Conservation (phyloP, 2,329 filamentous ascomycete genomes). For the Alternaria sp. region DNA sequence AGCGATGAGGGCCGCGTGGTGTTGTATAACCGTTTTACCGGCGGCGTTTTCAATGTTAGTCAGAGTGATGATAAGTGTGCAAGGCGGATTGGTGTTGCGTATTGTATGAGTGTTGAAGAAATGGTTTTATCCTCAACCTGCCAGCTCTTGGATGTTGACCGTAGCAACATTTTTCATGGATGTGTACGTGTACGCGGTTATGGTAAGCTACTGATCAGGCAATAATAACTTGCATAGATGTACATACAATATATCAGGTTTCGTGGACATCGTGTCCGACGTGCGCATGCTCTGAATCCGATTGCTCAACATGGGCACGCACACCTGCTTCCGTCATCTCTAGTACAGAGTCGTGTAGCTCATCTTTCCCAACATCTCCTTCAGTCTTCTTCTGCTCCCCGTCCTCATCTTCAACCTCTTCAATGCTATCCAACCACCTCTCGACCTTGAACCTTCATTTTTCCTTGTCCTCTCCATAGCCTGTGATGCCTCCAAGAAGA, state of each 20-base stretch:
- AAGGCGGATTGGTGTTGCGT: not conserved
- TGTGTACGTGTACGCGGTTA: not conserved
- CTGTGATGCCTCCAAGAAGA: conserved; percentile 45
- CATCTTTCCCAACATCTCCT: not conserved
- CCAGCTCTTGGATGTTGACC: not conserved
- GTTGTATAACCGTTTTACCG: not conserved
- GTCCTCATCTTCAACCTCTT: not conserved
- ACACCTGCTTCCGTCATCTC: not conserved
- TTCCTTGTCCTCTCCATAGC: conserved; percentile 35
- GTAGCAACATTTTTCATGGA: not conserved
- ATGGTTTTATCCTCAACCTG: not conserved
- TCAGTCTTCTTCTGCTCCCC: not conserved
- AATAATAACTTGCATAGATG: not conserved
- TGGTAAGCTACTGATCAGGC: not conserved
- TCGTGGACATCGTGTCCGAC: not conserved
- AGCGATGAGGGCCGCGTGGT: not conserved
- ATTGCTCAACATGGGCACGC: not conserved
- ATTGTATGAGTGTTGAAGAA: not conserved
- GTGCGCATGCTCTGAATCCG: not conserved
- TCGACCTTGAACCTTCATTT: conserved; percentile 26
- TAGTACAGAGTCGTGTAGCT: not conserved
- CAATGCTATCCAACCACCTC: conserved; percentile 16
- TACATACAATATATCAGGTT: not conserved
- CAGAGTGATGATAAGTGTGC: not conserved
- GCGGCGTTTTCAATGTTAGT: not conserved